These are phyloP conservation scores for Colletotrichum higginsianum DNA, from an alignment of 2,329 filamentous ascomycete genomes.

Conservation along the genomic window DNA sequence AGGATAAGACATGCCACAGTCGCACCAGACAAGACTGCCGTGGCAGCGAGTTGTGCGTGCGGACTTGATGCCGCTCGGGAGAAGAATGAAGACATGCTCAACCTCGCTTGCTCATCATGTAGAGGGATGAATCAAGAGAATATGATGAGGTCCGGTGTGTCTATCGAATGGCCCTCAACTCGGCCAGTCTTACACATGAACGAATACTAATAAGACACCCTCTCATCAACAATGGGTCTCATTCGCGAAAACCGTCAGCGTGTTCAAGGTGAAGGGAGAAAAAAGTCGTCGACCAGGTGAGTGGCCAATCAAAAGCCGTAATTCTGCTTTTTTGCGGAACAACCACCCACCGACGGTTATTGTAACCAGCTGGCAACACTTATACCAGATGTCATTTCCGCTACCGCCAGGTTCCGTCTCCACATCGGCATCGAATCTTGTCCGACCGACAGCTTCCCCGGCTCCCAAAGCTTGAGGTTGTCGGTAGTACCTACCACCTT, in stretches of 20 bases:
- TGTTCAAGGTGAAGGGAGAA: background rate
- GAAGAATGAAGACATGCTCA: conserved; percentile 60
- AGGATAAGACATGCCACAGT: conserved; percentile 73
- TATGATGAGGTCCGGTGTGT: background rate
- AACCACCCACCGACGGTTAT: conserved; percentile 6
- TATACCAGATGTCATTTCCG: background rate
- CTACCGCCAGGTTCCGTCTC: background rate
- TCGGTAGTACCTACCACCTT: background rate
- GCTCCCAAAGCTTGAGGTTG: conserved; percentile 8
- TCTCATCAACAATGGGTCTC: conserved; percentile 20
- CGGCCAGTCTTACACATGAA: conserved; percentile 9
- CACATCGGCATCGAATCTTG: conserved; percentile 7
- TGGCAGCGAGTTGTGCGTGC: conserved; percentile 76
- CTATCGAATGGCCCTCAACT: background rate
- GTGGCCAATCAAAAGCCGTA: conserved; percentile 12
- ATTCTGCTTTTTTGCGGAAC: background rate
- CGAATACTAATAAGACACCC: background rate
- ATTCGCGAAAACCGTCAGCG: conserved; percentile 4
- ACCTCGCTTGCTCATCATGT: conserved; percentile 26
- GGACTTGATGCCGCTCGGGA: conserved; percentile 61
- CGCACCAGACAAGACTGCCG: conserved; percentile 76
- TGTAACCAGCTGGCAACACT: too few species aligned
- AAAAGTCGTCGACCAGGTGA: conserved; percentile 17
- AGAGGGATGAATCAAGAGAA: background rate
- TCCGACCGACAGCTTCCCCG: background rate